Base-by-base conservation (phyloP, 768 basidiomycete species). In the Arthromyces matolae region DNA sequence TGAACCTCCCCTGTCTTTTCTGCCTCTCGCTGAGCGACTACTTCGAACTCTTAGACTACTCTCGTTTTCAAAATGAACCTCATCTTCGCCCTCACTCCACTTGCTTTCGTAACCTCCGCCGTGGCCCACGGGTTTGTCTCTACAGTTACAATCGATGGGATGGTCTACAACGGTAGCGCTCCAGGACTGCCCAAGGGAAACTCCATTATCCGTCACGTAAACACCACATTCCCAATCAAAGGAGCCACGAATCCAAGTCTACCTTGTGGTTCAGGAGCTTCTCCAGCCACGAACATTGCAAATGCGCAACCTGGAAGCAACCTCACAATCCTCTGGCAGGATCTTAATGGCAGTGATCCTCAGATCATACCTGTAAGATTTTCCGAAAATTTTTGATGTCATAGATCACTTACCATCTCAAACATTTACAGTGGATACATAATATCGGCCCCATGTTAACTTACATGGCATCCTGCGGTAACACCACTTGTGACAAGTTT, bases 381-480 rank as follows among this genome's bases (percentile, higher is more conserved):
- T 20, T 71, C 63, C 2, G n/a, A n/a, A n/a, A n/a, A n/a, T n/a
- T n/a, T n/a, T n/a, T n/a, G n/a, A n/a, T n/a, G n/a, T n/a, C n/a
- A n/a, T n/a, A n/a, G n/a, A n/a, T n/a, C n/a, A n/a, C n/a, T n/a
- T n/a, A n/a, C n/a, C n/a, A n/a, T n/a, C n/a, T n/a, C n/a, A n/a
- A n/a, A n/a, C n/a, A n/a, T n/a, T n/a, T n/a, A n/a, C n/a, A 74
- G 73, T 74, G 72, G 72, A 69, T 69, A 16, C 73, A 86, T 55
- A 67, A 84, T 49, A 79, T 68, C 14, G 86, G 86, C 4, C 86
- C 86, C 8, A 68, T 86, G 68, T 67, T 89, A 65, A 87, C 84
- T 25, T 90, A 90, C 60, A 75, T 90, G 77, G 76, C 85, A 2
- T 65, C 70, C 23, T 90, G 88, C 58, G 78, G 77, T 0, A 64